Conservation (phyloP, 2,329 filamentous ascomycete genomes). For the Arthrinium puccinioides region DNA sequence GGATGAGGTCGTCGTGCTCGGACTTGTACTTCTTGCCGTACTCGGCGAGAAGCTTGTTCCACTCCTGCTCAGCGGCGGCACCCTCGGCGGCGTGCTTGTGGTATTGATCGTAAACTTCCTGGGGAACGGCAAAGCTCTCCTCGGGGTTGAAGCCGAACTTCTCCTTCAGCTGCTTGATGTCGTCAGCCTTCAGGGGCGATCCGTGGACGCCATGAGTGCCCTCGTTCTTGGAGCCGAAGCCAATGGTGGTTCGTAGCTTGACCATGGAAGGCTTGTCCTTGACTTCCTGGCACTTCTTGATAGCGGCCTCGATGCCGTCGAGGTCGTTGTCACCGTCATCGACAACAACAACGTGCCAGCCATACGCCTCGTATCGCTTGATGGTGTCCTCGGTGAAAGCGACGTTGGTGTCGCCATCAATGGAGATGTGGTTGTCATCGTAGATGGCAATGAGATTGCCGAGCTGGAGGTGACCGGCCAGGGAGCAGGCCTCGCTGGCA, state of each 20-base stretch:
- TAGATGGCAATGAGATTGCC: constrained; percentile 96
- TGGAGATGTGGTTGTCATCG: constrained; percentile 97
- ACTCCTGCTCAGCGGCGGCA: constrained; percentile 85
- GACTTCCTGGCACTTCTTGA: constrained; percentile 76
- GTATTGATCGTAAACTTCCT: constrained; percentile 90
- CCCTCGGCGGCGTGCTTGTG: constrained; percentile 78
- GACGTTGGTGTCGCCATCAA: constrained; percentile 90
- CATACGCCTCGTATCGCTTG: constrained; percentile 94
- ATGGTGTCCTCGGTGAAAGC: constrained; percentile 95
- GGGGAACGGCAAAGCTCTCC: constrained; percentile 85
- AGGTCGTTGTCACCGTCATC: constrained; percentile 85
- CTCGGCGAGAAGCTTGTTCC: constrained; percentile 88
- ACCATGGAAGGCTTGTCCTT: constrained; percentile 97
- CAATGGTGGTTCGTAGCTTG: constrained; percentile 95
- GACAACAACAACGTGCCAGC: constrained; percentile 86
- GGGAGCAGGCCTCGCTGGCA: constrained; percentile 83
- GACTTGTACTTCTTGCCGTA: constrained; percentile 72
- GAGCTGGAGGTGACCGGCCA: constrained; percentile 93
- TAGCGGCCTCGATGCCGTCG: constrained; percentile 77
- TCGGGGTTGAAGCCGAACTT: constrained; percentile 96
- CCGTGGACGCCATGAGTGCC: constrained; percentile 96
- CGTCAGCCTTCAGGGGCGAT: constrained; percentile 88
- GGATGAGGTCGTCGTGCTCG: constrained; percentile 72
- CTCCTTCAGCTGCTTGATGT: constrained; percentile 87
- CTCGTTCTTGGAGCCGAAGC: constrained; percentile 87